Evolutionary conservation across 2,329 filamentous ascomycete species (phyloP).

Genomic region (Seiridium cupressi): DNA sequence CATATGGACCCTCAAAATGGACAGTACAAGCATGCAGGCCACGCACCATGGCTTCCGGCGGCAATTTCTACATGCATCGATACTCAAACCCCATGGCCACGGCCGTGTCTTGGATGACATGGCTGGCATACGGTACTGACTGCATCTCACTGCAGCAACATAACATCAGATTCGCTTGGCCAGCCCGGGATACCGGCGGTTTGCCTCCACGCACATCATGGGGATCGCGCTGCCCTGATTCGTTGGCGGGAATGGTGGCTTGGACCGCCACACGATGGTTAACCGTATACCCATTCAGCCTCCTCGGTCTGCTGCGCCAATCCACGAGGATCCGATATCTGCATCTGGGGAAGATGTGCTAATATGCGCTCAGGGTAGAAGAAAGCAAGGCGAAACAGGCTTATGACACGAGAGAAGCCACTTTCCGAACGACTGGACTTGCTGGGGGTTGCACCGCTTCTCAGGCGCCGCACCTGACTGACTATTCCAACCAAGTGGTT

Average conservation of each 20-base stretch:
- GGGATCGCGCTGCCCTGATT: not conserved
- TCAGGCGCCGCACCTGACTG: conserved; percentile 1
- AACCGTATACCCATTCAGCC: not conserved
- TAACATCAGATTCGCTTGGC: not conserved
- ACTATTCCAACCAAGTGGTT: not conserved
- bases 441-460: conserved; percentile 3
- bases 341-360: not conserved
- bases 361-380: too few species aligned
- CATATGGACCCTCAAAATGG: too few species aligned
- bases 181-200: not conserved
- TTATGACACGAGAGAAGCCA: not conserved
- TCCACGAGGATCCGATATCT: not conserved
- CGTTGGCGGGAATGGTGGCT: not conserved
- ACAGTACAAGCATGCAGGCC: too few species aligned
- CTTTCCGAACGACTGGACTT: not conserved
- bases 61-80: too few species aligned
- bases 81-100: not conserved
- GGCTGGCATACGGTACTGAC: not conserved
- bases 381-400: not conserved
- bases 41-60: too few species aligned
- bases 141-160: not conserved
- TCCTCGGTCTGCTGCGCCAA: not conserved
- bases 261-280: not conserved
- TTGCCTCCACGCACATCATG: not conserved
- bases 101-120: not conserved